phyloP scores from a whole-genome alignment of 1,284 basidiomycete species.

The Ganoderma boninense region DNA sequence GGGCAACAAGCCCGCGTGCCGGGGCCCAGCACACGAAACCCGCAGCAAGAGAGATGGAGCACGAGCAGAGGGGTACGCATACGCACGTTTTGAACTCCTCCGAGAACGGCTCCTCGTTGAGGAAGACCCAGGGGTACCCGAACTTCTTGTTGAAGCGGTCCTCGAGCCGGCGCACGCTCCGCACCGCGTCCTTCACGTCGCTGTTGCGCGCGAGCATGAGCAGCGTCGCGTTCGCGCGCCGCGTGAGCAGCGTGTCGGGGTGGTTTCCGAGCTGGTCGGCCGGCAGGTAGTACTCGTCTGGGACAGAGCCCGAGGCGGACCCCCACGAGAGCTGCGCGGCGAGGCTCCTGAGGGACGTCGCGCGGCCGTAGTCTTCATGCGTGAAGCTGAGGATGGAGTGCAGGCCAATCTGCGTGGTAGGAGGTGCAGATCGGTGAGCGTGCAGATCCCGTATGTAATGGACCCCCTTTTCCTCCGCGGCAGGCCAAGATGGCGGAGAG shows the following conservation, averaged over 20 bases:
- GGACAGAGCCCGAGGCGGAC: background rate
- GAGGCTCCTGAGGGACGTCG: slow-evolving; percentile 43
- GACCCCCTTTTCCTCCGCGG: background rate
- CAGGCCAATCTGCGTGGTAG: slow-evolving; percentile 39
- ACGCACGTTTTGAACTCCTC: slow-evolving; percentile 74
- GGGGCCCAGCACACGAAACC: background rate
- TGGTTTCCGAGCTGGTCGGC: background rate
- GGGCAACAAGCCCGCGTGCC: background rate
- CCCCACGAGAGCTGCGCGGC: slow-evolving; percentile 34
- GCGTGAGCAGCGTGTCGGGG: slow-evolving; percentile 12
- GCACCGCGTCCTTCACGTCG: slow-evolving; percentile 67
- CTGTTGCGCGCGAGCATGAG: slow-evolving; percentile 71
- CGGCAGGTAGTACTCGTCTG: slow-evolving; percentile 5
- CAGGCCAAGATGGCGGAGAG: background rate
- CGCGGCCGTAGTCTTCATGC: slow-evolving; percentile 46
- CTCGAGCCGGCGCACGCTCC: slow-evolving; percentile 64
- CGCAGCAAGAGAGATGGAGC: background rate
- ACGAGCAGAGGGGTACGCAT: background rate
- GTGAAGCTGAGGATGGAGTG: slow-evolving; percentile 48
- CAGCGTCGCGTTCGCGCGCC: slow-evolving; percentile 44
- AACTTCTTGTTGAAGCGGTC: slow-evolving; percentile 72
- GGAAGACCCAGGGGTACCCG: slow-evolving; percentile 78
- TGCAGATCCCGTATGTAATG: background rate
- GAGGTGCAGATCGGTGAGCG: slow-evolving; percentile 8
- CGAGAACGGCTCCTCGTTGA: slow-evolving; percentile 77